Conservation (phyloP, 768 basidiomycete genomes). For the Clathrus columnatus region DNA sequence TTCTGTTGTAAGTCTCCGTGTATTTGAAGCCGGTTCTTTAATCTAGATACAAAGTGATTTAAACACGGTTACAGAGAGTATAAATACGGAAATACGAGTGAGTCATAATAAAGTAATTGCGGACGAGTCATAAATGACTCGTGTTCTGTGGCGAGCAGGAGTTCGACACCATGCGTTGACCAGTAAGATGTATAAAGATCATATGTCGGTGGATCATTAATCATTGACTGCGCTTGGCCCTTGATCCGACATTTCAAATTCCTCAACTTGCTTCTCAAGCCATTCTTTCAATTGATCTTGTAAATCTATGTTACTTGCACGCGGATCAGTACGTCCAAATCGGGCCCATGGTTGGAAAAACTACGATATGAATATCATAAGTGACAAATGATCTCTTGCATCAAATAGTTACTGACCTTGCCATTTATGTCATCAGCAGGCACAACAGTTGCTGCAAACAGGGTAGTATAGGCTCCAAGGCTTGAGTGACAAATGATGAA, state of each 20-base stretch:
- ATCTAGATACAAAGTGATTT: too few relatives aligned
- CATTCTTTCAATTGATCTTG: conserved; percentile 1
- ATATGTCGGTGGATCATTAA: too few relatives aligned
- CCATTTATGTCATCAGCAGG: not conserved
- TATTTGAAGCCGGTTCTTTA: too few relatives aligned
- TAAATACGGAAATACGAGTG: too few relatives aligned
- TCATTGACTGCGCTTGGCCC: too few relatives aligned
- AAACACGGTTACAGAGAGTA: too few relatives aligned
- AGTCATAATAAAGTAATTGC: too few relatives aligned
- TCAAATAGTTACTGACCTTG: not conserved
- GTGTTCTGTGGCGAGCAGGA: too few relatives aligned
- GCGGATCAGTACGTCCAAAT: not conserved
- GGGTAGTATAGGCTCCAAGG: not conserved
- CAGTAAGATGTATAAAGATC: too few relatives aligned
- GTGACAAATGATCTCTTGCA: not conserved
- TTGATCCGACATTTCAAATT: not conserved
- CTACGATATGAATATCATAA: not conserved
- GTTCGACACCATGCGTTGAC: too few relatives aligned
- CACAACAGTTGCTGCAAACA: not conserved
- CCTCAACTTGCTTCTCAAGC: conserved; percentile 1
- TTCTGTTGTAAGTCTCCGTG: too few relatives aligned
- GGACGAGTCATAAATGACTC: too few relatives aligned
- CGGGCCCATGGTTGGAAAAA: conserved; percentile 8
- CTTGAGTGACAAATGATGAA: not conserved
- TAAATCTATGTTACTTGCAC: not conserved